Evolutionary conservation across 371 early-diverging fungal genomes (phyloP).

Genomic region (Syncephalis plumigaleata): DNA sequence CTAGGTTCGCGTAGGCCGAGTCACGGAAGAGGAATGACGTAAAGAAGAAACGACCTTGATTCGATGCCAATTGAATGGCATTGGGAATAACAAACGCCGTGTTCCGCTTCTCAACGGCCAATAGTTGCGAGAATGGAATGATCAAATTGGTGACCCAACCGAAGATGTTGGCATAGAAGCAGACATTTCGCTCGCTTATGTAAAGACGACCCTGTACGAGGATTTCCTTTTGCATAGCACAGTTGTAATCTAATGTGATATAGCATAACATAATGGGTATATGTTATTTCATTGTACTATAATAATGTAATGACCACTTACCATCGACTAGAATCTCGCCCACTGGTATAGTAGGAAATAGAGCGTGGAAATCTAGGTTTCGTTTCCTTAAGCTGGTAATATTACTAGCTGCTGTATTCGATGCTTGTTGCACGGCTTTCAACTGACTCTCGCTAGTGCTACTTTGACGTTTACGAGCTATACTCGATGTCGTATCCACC

Average conservation of each 20-base stretch:
- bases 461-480: too few relatives aligned
- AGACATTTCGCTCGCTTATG: conserved; percentile 67
- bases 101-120: conserved; percentile 57
- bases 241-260: conserved; percentile 79
- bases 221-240: conserved; percentile 86
- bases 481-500: too few relatives aligned
- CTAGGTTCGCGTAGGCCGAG: conserved; percentile 47
- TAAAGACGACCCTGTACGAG: conserved; percentile 82
- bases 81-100: conserved; percentile 76
- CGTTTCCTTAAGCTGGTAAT: conserved; percentile 1
- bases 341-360: conserved; percentile 45
- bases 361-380: conserved; percentile 31
- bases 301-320: conserved; percentile 4
- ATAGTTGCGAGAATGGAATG: conserved; percentile 66
- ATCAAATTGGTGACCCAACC: conserved; percentile 88
- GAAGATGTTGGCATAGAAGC: conserved; percentile 90
- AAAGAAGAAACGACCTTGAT: conserved; percentile 32
- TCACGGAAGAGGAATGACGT: conserved; percentile 71
- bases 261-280: not conserved
- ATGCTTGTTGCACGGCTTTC: not conserved
- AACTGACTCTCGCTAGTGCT: too few relatives aligned
- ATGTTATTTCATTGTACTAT: not conserved
- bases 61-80: conserved; percentile 67
- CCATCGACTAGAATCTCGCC: conserved; percentile 45
- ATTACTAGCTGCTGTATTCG: not conserved